These are phyloP conservation scores for Kuraishia ogatae DNA, from an alignment of 805 yeast genomes.

Conservation along the genomic window DNA sequence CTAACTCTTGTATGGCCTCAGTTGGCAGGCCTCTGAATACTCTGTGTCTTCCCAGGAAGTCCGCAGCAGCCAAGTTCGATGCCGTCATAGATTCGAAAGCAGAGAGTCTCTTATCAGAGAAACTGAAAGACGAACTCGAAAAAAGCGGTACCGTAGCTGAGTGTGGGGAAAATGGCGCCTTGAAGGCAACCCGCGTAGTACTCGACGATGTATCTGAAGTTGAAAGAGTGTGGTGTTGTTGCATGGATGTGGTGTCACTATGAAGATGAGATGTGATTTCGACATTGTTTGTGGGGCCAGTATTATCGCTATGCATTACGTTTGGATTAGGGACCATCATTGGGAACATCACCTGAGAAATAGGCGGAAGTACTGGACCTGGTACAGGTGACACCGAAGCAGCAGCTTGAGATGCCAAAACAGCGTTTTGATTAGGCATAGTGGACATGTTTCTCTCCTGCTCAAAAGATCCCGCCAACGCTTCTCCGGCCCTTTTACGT, in stretches of 20 bases:
- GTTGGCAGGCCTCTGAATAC: slow-evolving; percentile 50
- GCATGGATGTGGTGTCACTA: background rate
- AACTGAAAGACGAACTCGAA: background rate
- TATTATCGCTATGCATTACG: background rate
- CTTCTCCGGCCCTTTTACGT: slow-evolving; percentile 35
- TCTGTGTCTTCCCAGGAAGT: slow-evolving; percentile 48
- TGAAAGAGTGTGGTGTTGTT: background rate
- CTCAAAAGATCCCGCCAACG: slow-evolving; percentile 13
- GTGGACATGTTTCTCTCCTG: background rate
- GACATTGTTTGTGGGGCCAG: background rate
- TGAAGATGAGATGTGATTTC: background rate
- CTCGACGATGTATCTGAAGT: background rate
- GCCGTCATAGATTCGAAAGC: slow-evolving; percentile 41
- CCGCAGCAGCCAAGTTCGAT: slow-evolving; percentile 32
- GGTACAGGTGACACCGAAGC: slow-evolving; percentile 25
- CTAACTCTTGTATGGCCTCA: slow-evolving; percentile 53
- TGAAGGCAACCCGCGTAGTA: background rate
- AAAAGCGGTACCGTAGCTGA: background rate
- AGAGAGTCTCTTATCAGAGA: slow-evolving; percentile 15
- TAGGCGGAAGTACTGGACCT: slow-evolving; percentile 31
- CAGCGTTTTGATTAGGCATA: slow-evolving; percentile 6
- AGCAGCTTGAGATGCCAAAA: slow-evolving; percentile 21
- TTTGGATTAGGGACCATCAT: background rate
- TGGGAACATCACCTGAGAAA: slow-evolving; percentile 1
- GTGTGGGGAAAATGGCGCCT: background rate